Evolutionary conservation across 1,284 basidiomycete genomes (phyloP), one percentile per base, ranked within the genome.

Genomic region (Pascua sp.): DNA sequence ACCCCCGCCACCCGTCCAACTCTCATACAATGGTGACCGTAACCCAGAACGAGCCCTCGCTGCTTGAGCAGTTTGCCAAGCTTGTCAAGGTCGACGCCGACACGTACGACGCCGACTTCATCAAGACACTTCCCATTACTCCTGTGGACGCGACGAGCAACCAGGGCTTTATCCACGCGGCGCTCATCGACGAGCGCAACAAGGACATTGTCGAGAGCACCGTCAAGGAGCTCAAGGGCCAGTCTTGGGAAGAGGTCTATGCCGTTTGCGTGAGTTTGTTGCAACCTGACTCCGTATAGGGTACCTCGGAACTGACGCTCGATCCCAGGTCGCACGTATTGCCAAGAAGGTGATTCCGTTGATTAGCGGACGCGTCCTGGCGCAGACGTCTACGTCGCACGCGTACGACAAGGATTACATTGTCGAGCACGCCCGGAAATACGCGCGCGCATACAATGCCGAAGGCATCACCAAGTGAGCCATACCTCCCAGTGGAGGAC

Each of bases 111-210:
- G 59, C 61, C 17, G 61, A 61, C 16, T 58, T 68, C 48, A 63
- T 64, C 53, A 57, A 58, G 44, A 43, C 62, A 7, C 54, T 72
- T 2, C 68, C 69, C 8, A 59, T 72, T 54, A 64, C 51, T 37
- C 60, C 67, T 10, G 67, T 68, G 49, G 69, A 71, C 56, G 65
- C 67, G 62, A 72, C 71, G 8, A 66, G 63, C 45, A 72, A 72
- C 53, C 71, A 71, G 59, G 44, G 63, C 8, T 57, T 71, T 42
- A 61, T 71, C 38, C 53, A 67, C 51, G 62, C 62, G 16, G 63
- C 66, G 17, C 49, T 72, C 39, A 54, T 55, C 11, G 63, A 62
- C 42, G 61, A 63, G 15, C 65, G 65, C 24, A 72, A 72, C 60
- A 56, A 63, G 52, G 67, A 66, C 42, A 44, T 71, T 9, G 62